A percentile compares a stretch with the other conserved stretches of the same genome.
phyloP scores from a whole-genome alignment of 2,329 filamentous ascomycete genomes.

The Colletotrichum sp. region DNA sequence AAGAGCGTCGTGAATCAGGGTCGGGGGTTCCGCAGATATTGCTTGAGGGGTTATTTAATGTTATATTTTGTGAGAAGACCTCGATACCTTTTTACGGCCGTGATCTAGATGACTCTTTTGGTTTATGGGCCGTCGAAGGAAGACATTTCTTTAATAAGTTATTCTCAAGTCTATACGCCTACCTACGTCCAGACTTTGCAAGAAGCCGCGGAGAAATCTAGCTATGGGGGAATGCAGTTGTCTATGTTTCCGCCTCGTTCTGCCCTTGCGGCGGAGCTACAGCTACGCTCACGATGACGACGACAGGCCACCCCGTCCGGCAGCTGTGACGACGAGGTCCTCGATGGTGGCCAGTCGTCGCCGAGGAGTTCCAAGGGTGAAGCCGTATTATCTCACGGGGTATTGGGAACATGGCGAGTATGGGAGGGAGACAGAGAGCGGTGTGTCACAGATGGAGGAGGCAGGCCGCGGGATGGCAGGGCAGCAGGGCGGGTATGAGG shows the following conservation, averaged over 20 bases:
- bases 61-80: accelerated
- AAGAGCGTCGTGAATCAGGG: background rate
- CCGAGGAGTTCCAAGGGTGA: background rate
- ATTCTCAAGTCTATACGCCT: accelerated
- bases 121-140: background rate
- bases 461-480: background rate
- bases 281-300: background rate
- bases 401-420: background rate
- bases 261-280: background rate
- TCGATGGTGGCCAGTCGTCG: background rate
- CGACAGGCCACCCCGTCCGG: background rate
- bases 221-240: background rate
- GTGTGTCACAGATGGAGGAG: background rate
- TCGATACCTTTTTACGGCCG: background rate
- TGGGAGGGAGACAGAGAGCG: background rate
- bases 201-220: background rate
- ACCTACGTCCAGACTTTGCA: background rate
- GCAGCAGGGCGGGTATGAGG: background rate
- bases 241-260: background rate
- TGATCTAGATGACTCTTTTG: accelerated
- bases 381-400: background rate
- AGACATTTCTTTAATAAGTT: background rate
- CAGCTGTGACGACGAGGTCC: background rate
- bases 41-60: background rate
- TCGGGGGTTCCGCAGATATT: background rate